These are phyloP conservation scores for Aquilaria agallochum DNA, from an alignment of 441 rosid genomes.

Conservation along the genomic window DNA sequence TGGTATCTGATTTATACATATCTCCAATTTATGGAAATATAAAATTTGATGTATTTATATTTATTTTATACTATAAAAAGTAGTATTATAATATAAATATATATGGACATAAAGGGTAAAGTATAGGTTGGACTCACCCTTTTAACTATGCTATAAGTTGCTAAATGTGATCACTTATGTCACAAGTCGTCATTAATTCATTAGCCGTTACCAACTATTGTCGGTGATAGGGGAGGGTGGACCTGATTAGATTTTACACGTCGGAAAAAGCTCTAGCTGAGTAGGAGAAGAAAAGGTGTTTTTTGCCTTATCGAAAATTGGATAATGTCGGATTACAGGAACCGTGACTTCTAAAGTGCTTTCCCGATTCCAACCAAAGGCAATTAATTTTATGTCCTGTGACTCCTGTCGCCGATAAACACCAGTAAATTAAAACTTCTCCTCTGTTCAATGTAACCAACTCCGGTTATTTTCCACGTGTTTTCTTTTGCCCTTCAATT, in stretches of 20 bases:
- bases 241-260: constrained; percentile 10
- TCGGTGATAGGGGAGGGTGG: no score
- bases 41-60: no score
- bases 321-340: constrained; percentile 35
- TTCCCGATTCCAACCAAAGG: not conserved
- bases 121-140: no score
- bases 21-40: no score
- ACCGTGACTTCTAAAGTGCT: constrained; percentile 22
- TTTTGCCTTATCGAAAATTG: constrained; percentile 22
- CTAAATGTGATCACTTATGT: no score
- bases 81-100: no score
- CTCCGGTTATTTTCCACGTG: not conserved
- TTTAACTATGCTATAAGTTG: no score
- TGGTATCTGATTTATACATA: no score
- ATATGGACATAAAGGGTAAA: no score
- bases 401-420: not conserved
- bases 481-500: not conserved
- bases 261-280: constrained; percentile 22
- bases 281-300: not conserved
- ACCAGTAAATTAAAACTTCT: not conserved
- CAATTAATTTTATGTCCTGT: constrained; percentile 17
- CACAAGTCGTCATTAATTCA: no score
- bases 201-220: no score
- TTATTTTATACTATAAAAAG: no score
- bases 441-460: not conserved